Conservation (phyloP, 2,329 filamentous ascomycete genomes). For the Orbilia javanica region DNA sequence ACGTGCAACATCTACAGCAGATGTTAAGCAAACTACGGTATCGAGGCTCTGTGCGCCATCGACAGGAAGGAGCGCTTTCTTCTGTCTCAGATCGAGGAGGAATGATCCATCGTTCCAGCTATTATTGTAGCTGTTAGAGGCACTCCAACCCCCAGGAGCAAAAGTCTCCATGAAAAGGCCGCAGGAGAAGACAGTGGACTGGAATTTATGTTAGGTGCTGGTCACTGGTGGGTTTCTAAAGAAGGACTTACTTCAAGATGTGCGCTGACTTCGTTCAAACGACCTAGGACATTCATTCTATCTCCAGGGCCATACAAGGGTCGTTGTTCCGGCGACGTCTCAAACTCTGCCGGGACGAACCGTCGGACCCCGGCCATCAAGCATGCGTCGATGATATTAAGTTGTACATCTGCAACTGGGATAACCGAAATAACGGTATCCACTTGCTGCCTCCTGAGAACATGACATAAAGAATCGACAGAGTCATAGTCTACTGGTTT, state of each 20-base stretch:
- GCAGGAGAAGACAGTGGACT: conserved; percentile 61
- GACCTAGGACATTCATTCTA: conserved; percentile 59
- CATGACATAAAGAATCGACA: conserved; percentile 30
- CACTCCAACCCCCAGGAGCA: conserved; percentile 59
- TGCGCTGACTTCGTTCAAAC: conserved; percentile 58
- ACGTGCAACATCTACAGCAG: conserved; percentile 60
- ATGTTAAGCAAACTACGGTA: conserved; percentile 59
- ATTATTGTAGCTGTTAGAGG: conserved; percentile 51
- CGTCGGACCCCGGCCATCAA: conserved; percentile 58
- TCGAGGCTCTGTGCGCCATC: conserved; percentile 28
- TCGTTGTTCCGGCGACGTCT: conserved; percentile 57
- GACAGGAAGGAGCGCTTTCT: conserved; percentile 58
- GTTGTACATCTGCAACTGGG: conserved; percentile 56
- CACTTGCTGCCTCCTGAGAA: conserved; percentile 54
- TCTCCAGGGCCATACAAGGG: conserved; percentile 58
- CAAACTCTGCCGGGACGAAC: conserved; percentile 61
- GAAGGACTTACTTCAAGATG: conserved; percentile 37
- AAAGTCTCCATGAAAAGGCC: conserved; percentile 61
- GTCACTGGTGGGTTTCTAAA: neutral
- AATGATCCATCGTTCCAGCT: conserved; percentile 58
- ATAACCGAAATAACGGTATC: conserved; percentile 60
- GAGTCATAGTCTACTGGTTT: conserved; percentile 59
- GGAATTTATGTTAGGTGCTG: conserved; percentile 17
- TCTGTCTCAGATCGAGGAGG: conserved; percentile 58
- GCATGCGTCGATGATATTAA: conserved; percentile 61